Evolutionary conservation across 2,329 filamentous ascomycete species (phyloP).

Genomic region (Exophiala lecanii-corni): DNA sequence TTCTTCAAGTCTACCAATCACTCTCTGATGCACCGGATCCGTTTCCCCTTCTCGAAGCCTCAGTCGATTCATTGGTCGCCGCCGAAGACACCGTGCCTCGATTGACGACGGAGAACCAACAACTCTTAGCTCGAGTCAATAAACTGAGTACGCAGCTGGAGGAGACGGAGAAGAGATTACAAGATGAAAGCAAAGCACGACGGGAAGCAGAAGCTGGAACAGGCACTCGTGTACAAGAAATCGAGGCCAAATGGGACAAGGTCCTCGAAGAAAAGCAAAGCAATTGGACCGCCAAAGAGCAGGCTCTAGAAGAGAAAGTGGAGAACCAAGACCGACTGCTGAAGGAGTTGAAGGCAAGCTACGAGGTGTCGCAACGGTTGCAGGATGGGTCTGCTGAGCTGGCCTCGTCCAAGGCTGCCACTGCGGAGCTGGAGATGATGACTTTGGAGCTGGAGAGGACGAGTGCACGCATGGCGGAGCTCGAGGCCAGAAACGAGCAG

Average conservation of each 20-base stretch:
- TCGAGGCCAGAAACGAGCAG: constrained; percentile 92
- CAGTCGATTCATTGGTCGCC: constrained; percentile 86
- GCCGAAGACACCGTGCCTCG: constrained; percentile 90
- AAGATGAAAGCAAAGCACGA: constrained; percentile 68
- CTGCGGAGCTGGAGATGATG: constrained; percentile 89
- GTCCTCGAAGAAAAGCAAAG: constrained; percentile 90
- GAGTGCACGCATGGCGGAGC: constrained; percentile 77
- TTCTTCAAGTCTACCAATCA: constrained; percentile 86
- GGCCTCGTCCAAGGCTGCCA: constrained; percentile 64
- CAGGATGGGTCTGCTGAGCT: constrained; percentile 59
- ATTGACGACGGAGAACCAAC: constrained; percentile 80
- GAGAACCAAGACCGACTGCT: constrained; percentile 89
- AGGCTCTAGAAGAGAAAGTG: constrained; percentile 82
- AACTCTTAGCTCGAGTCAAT: constrained; percentile 73
- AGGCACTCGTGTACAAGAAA: constrained; percentile 77
- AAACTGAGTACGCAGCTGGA: constrained; percentile 77
- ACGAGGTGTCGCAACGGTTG: constrained; percentile 89
- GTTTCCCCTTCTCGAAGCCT: constrained; percentile 92
- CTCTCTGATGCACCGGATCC: constrained; percentile 94
- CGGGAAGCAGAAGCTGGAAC: constrained; percentile 72
- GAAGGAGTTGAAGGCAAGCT: constrained; percentile 93
- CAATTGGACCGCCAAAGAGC: constrained; percentile 95
- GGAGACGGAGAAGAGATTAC: constrained; percentile 72
- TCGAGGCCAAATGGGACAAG: constrained; percentile 83
- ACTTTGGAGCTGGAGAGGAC: constrained; percentile 87